Evolutionary conservation across 1,284 basidiomycete genomes (phyloP).

Genomic region (Ustilago bromivora): DNA sequence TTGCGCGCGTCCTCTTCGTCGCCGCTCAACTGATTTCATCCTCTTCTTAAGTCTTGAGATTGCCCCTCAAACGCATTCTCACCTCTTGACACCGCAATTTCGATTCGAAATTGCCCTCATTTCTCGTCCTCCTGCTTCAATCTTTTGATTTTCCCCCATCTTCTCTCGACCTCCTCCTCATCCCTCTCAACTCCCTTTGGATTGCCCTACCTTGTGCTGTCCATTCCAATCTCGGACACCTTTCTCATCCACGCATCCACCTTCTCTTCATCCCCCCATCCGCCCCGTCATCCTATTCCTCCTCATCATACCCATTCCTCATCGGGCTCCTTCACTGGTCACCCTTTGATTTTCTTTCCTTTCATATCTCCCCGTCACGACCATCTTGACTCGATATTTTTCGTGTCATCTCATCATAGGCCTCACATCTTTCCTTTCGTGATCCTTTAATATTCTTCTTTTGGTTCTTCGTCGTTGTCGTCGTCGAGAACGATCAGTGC

Average conservation of each 20-base stretch:
- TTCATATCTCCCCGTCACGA: conserved; percentile 11
- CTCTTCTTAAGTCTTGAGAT: conserved; percentile 14
- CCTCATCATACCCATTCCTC: neutral
- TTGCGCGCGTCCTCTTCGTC: conserved; percentile 41
- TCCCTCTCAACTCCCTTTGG: conserved; percentile 5
- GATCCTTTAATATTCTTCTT: conserved; percentile 2
- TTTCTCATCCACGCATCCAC: conserved; percentile 38
- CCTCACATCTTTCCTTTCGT: neutral
- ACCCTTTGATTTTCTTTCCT: conserved; percentile 16
- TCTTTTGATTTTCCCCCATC: conserved; percentile 5
- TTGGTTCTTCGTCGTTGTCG: conserved; percentile 17
- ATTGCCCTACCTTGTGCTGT: conserved; percentile 13
- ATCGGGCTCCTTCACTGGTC: conserved; percentile 34
- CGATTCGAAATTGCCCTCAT: neutral
- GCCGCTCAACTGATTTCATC: conserved; percentile 24
- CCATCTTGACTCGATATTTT: conserved; percentile 12
- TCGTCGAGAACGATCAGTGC: conserved; percentile 18
- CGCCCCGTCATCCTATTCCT: conserved; percentile 10
- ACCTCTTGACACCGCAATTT: neutral
- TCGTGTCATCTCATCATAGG: conserved; percentile 9
- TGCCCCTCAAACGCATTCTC: conserved; percentile 8
- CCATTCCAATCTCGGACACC: conserved; percentile 18
- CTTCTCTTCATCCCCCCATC: conserved; percentile 15
- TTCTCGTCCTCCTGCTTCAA: conserved; percentile 5
- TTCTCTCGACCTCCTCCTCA: conserved; percentile 3